These are phyloP conservation scores for Lyophyllum decastes DNA, from an alignment of 768 basidiomycete genomes.

Conservation along the genomic window DNA sequence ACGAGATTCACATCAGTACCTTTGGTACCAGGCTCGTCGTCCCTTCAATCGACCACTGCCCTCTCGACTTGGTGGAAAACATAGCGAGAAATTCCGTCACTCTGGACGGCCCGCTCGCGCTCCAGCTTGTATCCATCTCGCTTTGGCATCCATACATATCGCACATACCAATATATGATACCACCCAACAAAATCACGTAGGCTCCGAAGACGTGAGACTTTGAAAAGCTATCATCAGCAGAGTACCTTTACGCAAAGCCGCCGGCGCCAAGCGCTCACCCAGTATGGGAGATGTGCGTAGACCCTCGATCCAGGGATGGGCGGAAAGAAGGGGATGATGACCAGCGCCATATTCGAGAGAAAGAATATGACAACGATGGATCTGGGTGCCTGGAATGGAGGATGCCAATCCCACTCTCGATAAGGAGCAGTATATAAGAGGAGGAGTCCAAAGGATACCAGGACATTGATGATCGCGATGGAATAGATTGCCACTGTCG, in stretches of 20 bases:
- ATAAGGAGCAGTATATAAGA: slow-evolving; percentile 19
- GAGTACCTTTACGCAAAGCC: too few relatives aligned
- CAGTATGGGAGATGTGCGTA: slow-evolving; percentile 56
- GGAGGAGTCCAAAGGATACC: slow-evolving; percentile 48
- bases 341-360: slow-evolving; percentile 52
- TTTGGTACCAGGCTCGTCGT: neutral
- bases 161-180: slow-evolving; percentile 54
- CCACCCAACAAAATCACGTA: slow-evolving; percentile 48
- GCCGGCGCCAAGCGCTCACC: neutral
- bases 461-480: slow-evolving; percentile 44
- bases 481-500: slow-evolving; percentile 31
- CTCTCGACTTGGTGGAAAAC: neutral
- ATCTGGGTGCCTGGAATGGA: slow-evolving; percentile 12
- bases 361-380: slow-evolving; percentile 41
- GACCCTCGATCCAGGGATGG: slow-evolving; percentile 38
- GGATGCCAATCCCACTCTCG: slow-evolving; percentile 18
- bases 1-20: too few relatives aligned
- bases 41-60: neutral
- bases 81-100: neutral
- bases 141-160: slow-evolving; percentile 47
- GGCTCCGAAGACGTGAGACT: slow-evolving; percentile 51
- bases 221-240: neutral
- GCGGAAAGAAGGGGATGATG: slow-evolving; percentile 48
- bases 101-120: too few relatives aligned
- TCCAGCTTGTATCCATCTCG: slow-evolving; percentile 26